Base-by-base conservation (phyloP, 225 moss, liverwort and hornwort genomes). In the Pseudisothecium myosuroides region DNA sequence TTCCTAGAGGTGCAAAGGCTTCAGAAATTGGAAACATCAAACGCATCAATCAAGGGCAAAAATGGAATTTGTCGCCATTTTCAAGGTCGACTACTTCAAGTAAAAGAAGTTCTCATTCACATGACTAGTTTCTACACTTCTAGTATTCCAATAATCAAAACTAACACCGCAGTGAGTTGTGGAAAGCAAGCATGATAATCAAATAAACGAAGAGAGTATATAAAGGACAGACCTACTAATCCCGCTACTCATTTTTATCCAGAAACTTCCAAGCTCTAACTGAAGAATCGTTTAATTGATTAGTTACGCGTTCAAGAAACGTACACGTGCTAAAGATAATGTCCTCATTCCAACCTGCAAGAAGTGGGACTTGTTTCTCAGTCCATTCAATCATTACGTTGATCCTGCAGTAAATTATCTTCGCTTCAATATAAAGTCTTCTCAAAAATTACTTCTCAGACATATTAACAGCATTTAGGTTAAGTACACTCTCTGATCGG, bases 371-470 rank as follows among this genome's bases (percentile, higher is more conserved):
- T 91, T 88, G 91, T 88, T 91, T 88, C 88, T 88, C 91, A 91
- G 85, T 91, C 85, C 88, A 81, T 91, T 88, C 88, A 91, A 82
- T 89, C 91, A 91, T 89, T 86, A 89, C 82, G 89, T 91, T 91
- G 89, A 76, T 91, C 91, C 91, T 91, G 89, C 86, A 91, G 86
- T 91, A 86, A 89, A 89, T 91, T 91, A 91, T 91, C 85, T 89
- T 89, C 89, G 83, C 86, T 89, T 91, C 88, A 91, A 91, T 89
- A 85, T 66, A 83, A 90, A 88, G 72, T 78, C 88, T 88, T 83
- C 63, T 59, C 85, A 90, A 80, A 22, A 86, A 49, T 90, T 92
- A 78, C 62, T 92, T 86, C 85, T 84, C 87, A 84, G 54, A 62
- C 41, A 92, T 85, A 87, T 87, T 41, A 67, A 80, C 75, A 84